Percentiles rank a stretch among this genome's conserved stretches.
Evolutionary conservation across 2,329 filamentous ascomycete species (phyloP).

Genomic region (Westerdykella ornata): DNA sequence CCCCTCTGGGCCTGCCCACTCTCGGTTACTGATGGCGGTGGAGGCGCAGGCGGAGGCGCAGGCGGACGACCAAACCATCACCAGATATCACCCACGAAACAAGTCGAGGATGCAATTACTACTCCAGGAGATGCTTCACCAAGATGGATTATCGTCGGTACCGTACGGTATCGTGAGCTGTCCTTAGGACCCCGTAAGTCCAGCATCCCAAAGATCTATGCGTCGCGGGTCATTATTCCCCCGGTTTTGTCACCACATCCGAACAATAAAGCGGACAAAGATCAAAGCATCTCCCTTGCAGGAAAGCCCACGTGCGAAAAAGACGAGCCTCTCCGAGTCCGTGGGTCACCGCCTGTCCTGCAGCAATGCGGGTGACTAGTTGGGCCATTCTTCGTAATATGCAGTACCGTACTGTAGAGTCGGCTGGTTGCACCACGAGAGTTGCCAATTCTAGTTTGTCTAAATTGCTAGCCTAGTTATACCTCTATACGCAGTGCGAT

Average conservation of each 20-base stretch:
- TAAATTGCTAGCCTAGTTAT: no score
- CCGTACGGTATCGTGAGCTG: no score
- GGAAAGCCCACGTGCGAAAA: background rate
- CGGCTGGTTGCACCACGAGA: no score
- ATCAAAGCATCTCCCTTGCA: background rate
- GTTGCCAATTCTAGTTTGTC: no score
- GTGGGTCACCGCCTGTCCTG: background rate
- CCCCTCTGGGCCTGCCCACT: slow-evolving; percentile 3
- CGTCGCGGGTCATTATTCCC: slow-evolving; percentile 2
- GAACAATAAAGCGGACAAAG: background rate
- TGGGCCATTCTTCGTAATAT: no score
- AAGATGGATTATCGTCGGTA: no score
- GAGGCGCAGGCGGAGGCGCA: slow-evolving; percentile 2
- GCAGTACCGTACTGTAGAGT: no score
- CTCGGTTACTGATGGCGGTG: background rate
- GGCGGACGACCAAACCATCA: background rate
- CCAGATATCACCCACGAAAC: no score
- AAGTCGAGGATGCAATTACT: background rate
- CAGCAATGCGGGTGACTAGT: no score
- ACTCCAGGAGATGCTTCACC: background rate
- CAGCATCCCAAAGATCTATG: no score
- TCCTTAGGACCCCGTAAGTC: no score
- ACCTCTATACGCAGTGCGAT: no score
- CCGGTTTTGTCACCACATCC: background rate
- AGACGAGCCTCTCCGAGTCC: background rate